Conservation (phyloP, 2,329 filamentous ascomycete genomes). For the Achaetomium macrosporum region DNA sequence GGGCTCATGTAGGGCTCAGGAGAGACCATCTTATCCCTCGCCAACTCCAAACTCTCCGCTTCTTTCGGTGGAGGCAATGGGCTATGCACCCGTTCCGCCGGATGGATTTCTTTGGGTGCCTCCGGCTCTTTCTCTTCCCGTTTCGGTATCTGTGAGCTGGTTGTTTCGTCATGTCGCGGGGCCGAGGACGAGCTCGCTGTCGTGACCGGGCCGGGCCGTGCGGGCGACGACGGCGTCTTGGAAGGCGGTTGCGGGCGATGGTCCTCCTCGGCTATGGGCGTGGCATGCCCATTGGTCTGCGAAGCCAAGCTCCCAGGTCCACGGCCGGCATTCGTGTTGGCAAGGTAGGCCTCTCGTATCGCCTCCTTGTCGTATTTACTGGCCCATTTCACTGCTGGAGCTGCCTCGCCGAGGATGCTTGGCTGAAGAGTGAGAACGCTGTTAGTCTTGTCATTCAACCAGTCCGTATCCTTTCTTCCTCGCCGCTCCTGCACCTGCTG, state of each 20-base stretch:
- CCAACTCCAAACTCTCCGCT: slow-evolving; percentile 30
- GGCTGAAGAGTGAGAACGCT: slow-evolving; percentile 87
- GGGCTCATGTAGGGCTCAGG: slow-evolving; percentile 39
- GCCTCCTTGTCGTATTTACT: slow-evolving; percentile 88
- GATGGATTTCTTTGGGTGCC: slow-evolving; percentile 31
- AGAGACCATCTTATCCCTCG: slow-evolving; percentile 35
- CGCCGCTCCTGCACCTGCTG: slow-evolving; percentile 38
- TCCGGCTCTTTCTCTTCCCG: slow-evolving; percentile 36
- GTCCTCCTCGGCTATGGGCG: slow-evolving; percentile 30
- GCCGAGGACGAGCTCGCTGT: slow-evolving; percentile 23
- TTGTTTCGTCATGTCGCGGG: slow-evolving; percentile 15
- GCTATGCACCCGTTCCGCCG: slow-evolving; percentile 32
- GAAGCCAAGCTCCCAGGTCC: slow-evolving; percentile 48
- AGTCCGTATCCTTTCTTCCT: slow-evolving; percentile 50
- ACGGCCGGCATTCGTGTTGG: slow-evolving; percentile 65
- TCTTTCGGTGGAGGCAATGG: slow-evolving; percentile 37
- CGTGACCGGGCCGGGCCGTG: slow-evolving; percentile 23
- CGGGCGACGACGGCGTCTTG: slow-evolving; percentile 32
- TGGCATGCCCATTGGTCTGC: slow-evolving; percentile 35
- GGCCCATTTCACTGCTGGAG: slow-evolving; percentile 94
- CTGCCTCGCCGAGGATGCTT: slow-evolving; percentile 77
- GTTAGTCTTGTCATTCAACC: slow-evolving; percentile 68
- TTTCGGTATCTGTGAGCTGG: slow-evolving; percentile 23
- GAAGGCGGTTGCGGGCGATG: slow-evolving; percentile 37
- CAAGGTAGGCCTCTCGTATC: slow-evolving; percentile 79